Base-by-base conservation (phyloP, 1,139 yeast species). In the Suhomyces coccinellae region DNA sequence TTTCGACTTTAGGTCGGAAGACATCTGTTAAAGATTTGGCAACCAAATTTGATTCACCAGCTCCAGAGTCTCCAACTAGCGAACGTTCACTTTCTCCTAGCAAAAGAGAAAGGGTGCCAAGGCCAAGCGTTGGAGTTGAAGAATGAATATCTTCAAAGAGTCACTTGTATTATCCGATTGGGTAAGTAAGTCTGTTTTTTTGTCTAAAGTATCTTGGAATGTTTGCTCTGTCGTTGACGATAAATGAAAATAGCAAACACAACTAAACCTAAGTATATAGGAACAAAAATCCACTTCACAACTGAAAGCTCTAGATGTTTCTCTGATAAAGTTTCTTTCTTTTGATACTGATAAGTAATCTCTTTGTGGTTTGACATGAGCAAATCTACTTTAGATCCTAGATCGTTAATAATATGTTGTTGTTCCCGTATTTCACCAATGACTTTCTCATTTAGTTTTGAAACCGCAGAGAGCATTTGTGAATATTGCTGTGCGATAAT, bases 381-480 rank as follows among this genome's bases (percentile, higher is more conserved):
- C 40, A 73, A 56, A 47, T 73, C 77, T 3, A 75, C 77, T 49
- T 74, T 73, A 38, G 61, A 64, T 15, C 64, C 54, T 15, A 73
- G 47, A 43, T 66, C 71, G 15, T 65, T 70, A 41, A 69, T 63
- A 16, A 67, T 64, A 41, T 51, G 58, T 45, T 71, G 77, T 36
- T 75, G 77, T 48, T 70, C 76, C 52, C 75, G 64, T 3, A 75
- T 75, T 53, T 73, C 79, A 2, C 74, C 74, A 43, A 74, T 69
- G 9, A 73, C 67, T 45, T 64, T 69, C 43, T 71, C 71, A 47
- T 72, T 72, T 16, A 71, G 55, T 40, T 56, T 56, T 2, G 69
- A 53, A 5, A 74, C 58, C 0, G 77, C 65, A 4, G 55, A 55
- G 17, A 69, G 59, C 53, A 73, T 56, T 45, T 72, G 70, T 3